These are phyloP conservation scores for Abrus pulchellus DNA, from an alignment of 306 rosid genomes.

Conservation along the genomic window DNA sequence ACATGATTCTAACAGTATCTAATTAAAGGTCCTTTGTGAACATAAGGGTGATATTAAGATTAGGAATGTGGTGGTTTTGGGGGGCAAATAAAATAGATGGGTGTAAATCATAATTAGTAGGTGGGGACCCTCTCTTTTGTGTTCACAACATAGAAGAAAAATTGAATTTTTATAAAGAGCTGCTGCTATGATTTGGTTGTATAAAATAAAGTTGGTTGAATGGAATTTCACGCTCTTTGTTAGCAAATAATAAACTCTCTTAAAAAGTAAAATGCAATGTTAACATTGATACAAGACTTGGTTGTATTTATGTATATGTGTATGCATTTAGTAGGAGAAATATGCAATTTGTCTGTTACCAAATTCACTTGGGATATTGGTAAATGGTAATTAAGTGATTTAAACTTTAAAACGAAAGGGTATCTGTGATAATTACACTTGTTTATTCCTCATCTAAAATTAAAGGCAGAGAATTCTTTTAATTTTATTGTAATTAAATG, in stretches of 20 bases:
- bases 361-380: neutral
- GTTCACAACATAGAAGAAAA: neutral
- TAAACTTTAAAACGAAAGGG: neutral
- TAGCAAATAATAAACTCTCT: neutral
- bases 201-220: neutral
- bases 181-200: neutral
- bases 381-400: neutral
- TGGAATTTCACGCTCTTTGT: neutral
- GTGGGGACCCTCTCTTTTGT: neutral
- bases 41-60: neutral
- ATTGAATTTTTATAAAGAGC: neutral
- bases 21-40: neutral
- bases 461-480: neutral
- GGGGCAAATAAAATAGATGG: no score
- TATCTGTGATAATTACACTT: neutral
- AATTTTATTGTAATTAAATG: neutral
- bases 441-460: neutral
- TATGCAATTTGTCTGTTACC: no score
- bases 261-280: neutral
- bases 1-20: no score
- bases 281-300: no score
- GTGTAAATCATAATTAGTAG: neutral
- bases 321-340: no score
- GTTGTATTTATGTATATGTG: no score
- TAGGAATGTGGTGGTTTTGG: no score